Percentiles rank a stretch among this genome's conserved stretches.
phyloP scores from a whole-genome alignment of 306 rosid species.

The Ormosia semicastrata region DNA sequence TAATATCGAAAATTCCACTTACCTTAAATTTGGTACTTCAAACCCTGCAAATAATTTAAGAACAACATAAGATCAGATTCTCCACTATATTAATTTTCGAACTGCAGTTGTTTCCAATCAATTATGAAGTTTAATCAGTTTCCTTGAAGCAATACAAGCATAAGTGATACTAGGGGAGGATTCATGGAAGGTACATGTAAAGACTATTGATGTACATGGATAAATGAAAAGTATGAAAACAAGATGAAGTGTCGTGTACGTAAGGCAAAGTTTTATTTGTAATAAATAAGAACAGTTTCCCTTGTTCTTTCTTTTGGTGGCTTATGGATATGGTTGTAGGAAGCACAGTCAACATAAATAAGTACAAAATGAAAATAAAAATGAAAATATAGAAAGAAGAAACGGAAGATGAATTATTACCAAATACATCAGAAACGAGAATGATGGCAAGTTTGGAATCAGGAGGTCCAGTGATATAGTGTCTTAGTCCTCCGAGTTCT shows the following conservation, averaged over 20 bases:
- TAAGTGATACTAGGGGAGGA: not conserved
- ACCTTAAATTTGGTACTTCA: slow-evolving; percentile 48
- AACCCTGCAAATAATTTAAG: slow-evolving; percentile 28
- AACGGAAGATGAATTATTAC: not conserved
- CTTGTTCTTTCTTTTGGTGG: too few species aligned
- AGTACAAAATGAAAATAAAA: too few species aligned
- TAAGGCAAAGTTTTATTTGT: too few species aligned
- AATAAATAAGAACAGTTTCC: too few species aligned
- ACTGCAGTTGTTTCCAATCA: not conserved
- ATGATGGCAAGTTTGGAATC: slow-evolving; percentile 27
- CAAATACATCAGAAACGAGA: slow-evolving; percentile 30
- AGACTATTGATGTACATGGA: not conserved
- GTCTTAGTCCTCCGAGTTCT: slow-evolving; percentile 24
- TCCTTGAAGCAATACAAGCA: not conserved
- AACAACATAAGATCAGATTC: not conserved
- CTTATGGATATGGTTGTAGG: too few species aligned
- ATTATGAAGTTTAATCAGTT: not conserved
- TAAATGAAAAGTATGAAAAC: too few species aligned
- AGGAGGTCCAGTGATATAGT: slow-evolving; percentile 20
- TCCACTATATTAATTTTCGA: not conserved
- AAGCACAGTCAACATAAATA: not conserved
- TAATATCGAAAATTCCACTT: not conserved
- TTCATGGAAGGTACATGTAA: too few species aligned
- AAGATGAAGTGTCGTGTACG: too few species aligned
- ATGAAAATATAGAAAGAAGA: not conserved